These are phyloP conservation scores for Pythium coloratum DNA, from an alignment of 352 stramenopile genomes.

Conservation along the genomic window DNA sequence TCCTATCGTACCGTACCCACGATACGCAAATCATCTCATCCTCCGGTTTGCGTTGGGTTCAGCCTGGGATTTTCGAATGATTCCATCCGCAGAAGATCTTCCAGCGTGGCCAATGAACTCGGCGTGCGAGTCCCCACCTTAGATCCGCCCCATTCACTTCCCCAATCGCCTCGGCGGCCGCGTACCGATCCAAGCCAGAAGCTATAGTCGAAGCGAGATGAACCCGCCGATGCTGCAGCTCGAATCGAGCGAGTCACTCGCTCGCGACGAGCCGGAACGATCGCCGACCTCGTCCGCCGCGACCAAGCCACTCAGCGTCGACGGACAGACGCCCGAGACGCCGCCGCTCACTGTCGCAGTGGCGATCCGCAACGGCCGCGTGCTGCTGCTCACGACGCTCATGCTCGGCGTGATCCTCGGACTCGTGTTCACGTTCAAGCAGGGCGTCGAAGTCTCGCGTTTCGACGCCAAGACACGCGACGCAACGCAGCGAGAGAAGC, in stretches of 20 bases:
- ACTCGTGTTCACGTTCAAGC: constrained; percentile 2
- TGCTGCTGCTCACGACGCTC: neutral
- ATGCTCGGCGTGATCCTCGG: neutral
- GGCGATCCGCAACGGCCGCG: neutral
- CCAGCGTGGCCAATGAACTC: too few species aligned
- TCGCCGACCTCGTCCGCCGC: neutral
- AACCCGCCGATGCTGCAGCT: neutral
- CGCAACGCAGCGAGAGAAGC: neutral
- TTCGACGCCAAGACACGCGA: neutral
- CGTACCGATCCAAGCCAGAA: too few species aligned
- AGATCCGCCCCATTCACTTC: too few species aligned
- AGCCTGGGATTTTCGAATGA: too few species aligned
- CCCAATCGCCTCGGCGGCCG: too few species aligned
- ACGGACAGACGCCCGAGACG: neutral
- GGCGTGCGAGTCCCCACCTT: too few species aligned
- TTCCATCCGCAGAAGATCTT: too few species aligned
- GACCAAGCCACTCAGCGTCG: neutral
- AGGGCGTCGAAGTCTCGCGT: neutral
- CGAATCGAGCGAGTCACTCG: neutral
- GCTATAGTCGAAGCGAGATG: neutral
- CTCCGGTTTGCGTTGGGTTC: too few species aligned
- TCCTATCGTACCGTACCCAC: too few species aligned
- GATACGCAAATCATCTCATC: too few species aligned
- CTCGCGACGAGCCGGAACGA: neutral
- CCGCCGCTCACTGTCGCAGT: neutral